Base-by-base conservation (phyloP, 1,139 yeast species). In the Cylindricascospora bacillispora region DNA sequence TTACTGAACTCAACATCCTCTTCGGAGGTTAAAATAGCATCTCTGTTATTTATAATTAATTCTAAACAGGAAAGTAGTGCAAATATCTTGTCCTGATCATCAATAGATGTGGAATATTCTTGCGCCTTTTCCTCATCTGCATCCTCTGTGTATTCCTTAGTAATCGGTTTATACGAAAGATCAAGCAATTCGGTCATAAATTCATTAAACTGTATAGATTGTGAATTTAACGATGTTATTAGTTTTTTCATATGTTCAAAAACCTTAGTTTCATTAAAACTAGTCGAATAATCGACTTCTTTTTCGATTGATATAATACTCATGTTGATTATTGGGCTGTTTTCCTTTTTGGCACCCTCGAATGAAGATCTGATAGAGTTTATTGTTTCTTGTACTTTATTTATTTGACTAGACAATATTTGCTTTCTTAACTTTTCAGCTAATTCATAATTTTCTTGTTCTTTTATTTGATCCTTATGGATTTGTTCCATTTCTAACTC, bases 61-160 rank as follows among this genome's bases (percentile, higher is more conserved):
- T 73, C 73, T 3, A 85, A 41, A 6, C 73, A 70, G 35, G 74
- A 79, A 31, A 85, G 59, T 36, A 75, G 70, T 1, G 72, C 65
- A 26, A 73, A 73, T 0, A 76, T 76, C 35, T 65, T 63, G 35
- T 78, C 92, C 52, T 86, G 97, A 27, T 70, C 75, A 25, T 70
- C 70, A 29, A 86, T 61, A 0, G 92, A 73, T 11, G 67, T 67
- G 15, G 71, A 74, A 49, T 85, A 89, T 43, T 85, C 95, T 32
- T 41, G 37, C 3, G 50, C 46, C 28, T 47, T 47, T n/a, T 73
- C 81, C 13, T 92, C 93, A 17, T 73, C 73, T 2, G 60, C 56
- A 11, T 58, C 59, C 4, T 50, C 49, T 31, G 63, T 63, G 29
- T 62, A 60, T 11, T 64, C 66, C 22, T 50, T 37, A 57, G 59